phyloP scores from a whole-genome alignment of 2,329 filamentous ascomycete species.

The Pseudogymnoascus sp. region DNA sequence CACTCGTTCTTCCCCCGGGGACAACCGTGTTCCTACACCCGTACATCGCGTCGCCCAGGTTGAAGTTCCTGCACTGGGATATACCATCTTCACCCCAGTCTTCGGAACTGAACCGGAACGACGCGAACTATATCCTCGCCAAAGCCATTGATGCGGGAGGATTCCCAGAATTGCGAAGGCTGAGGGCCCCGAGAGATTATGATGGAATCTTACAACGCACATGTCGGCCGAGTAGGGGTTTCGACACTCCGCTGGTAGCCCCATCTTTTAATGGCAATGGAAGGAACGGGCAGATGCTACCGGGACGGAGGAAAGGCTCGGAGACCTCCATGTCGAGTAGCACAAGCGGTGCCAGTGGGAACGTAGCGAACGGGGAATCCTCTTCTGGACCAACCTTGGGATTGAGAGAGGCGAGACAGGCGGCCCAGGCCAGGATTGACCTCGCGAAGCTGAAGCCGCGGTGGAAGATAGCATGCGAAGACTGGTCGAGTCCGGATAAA shows the following conservation, averaged over 20 bases:
- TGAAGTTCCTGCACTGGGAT: conserved; percentile 55
- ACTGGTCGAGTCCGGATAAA: conserved; percentile 37
- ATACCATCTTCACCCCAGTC: conserved; percentile 39
- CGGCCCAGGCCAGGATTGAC: conserved; percentile 58
- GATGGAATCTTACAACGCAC: conserved; percentile 61
- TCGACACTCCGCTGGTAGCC: conserved; percentile 14
- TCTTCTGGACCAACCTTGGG: conserved; percentile 34
- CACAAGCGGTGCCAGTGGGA: conserved; percentile 13
- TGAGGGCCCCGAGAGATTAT: conserved; percentile 61
- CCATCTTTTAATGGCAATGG: not conserved
- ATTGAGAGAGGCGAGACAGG: conserved; percentile 41
- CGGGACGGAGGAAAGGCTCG: conserved; percentile 21
- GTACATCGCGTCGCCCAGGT: conserved; percentile 48
- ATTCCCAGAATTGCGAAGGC: conserved; percentile 51
- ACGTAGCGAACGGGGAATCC: not conserved
- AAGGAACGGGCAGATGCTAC: conserved; percentile 10
- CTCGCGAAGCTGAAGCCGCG: conserved; percentile 44
- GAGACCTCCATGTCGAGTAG: not conserved
- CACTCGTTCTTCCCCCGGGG: conserved; percentile 47
- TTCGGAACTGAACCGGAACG: conserved; percentile 24
- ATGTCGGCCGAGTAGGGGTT: conserved; percentile 39
- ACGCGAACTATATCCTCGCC: conserved; percentile 55
- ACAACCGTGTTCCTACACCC: conserved; percentile 55
- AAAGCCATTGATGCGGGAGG: conserved; percentile 51
- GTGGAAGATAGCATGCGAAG: conserved; percentile 50